Evolutionary conservation across 805 yeast species (phyloP).

Genomic region (Metschnikowia lachancei): DNA sequence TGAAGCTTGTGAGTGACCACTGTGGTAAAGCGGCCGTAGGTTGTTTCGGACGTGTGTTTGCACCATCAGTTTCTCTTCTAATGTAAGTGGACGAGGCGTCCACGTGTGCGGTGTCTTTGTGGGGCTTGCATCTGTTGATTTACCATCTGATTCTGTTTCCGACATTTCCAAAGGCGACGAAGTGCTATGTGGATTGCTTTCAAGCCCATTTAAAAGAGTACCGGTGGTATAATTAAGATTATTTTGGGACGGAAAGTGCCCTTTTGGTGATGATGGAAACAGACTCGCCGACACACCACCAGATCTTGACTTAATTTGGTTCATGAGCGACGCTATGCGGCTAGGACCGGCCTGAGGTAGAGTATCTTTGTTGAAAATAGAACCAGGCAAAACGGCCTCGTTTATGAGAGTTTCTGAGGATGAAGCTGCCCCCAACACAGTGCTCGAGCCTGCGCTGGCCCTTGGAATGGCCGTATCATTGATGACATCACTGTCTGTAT

Average conservation of each 20-base stretch:
- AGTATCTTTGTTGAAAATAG: neutral
- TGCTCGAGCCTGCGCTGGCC: too few species aligned
- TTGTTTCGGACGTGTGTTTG: constrained; percentile 56
- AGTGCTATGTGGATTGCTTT: too few species aligned
- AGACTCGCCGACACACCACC: neutral
- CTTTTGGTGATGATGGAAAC: neutral
- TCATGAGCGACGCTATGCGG: constrained; percentile 23
- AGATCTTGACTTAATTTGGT: constrained; percentile 19
- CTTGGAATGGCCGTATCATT: neutral
- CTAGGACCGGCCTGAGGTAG: constrained; percentile 1
- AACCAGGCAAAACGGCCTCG: neutral
- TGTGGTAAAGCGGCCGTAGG: constrained; percentile 47
- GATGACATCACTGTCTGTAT: neutral
- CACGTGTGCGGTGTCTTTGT: too few species aligned
- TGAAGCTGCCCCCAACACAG: neutral
- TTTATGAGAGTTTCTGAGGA: neutral
- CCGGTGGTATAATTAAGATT: neutral
- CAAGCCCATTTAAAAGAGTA: too few species aligned
- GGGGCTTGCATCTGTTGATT: too few species aligned
- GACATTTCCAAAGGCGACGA: too few species aligned
- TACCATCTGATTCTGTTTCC: too few species aligned
- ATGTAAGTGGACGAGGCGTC: constrained; percentile 18
- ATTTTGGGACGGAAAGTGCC: too few species aligned
- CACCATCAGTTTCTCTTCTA: constrained; percentile 51
- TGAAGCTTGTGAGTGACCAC: neutral